Evolutionary conservation across 805 yeast species (phyloP), one percentile per base, ranked within the genome.

Genomic region (Saturnispora galanensis): DNA sequence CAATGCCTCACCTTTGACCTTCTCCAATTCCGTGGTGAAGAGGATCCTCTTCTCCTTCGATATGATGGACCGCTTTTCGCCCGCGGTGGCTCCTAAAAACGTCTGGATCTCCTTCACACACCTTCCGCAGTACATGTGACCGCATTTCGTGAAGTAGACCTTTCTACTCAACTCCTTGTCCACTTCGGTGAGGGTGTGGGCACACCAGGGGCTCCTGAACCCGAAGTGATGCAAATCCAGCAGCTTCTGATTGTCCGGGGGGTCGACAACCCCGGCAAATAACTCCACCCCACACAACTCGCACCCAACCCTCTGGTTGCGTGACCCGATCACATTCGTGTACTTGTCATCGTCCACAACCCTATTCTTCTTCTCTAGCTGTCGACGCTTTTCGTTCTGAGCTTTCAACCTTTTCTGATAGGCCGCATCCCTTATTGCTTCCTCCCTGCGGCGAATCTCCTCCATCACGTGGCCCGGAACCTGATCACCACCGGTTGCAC

Each of bases 81-180:
- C 28, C 4, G 35, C 39, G 42, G 18, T 47, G 49, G 38, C 47
- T 13, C 47, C 38, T 10, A 41, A 17, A 18, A 31, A 34, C 21
- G 48, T 70, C 13, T 72, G 73, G n/a, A 82, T 77, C 52, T 78
- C 73, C 51, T 76, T 76, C 17, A 82, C 83, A 63, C 96, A 87
- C 35, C 90, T 63, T 1, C 96, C 96, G 61, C 96, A 87, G 58
- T 76, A 87, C 0, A 79, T 73, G 64, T 87, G 96, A 0, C 96
- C 96, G 66, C 96, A 87, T 34, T 65, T 62, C 0, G 84, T 73
- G 15, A 72, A 70, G 55, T 80, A 87, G 2, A 82, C 73, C 48
- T 87, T 71, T 53, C 70, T 76, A 0, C 89, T 81, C 31, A 84
- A 63, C 45, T 74, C 80, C 15, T 65, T 54, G 54, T 84, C 94